Evolutionary conservation across 345 rosid species (phyloP), one percentile per base, ranked within the genome.

Genomic region (Syzygium oleosum): DNA sequence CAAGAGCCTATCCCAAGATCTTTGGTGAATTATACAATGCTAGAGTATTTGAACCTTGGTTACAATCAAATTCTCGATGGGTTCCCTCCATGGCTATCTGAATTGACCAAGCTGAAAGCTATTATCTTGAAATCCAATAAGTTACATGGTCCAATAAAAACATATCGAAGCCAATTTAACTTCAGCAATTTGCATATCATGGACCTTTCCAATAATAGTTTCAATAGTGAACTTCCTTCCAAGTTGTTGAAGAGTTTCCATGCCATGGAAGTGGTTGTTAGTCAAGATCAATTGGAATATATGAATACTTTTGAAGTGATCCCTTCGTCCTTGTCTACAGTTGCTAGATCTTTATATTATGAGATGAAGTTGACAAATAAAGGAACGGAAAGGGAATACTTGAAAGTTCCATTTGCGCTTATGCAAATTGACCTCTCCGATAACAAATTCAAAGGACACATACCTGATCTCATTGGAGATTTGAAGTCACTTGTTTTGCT

Each of bases 241-340:
- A 27, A 27, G 65, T 27, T 27, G 65, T 59, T 59, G 65, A 12
- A 59, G 31, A 59, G 31, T 5, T 59, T 59, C 15, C 16, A 27
- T 59, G 65, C 65, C 65, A 59, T 59, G 65, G 3, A 59, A 59
- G 65, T 55, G 0, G 12, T 56, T 56, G 12, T 56, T 56, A 22
- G 27, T 56, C n/a, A 29, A 63, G 77, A 63, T 29, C 77, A n/a
- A 7, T 29, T 29, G 38, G 77, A 63, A 63, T 63, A 59, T 59
- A 25, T 59, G 65, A 59, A 59, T 55, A 21, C 11, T 19, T 21
- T 7, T 7, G 25, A 22, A 55, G 11, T 7, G 3, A 7, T 55
- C 12, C 0, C 27, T 8, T 21, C 0, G 12, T 22, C 27, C 25
- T 8, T 0, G 5, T 3, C 4, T 55, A 3, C 11, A 22, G 0